Conservation (phyloP, 176 grass and related monocot genomes). For the Cenchrus fungigraminus region DNA sequence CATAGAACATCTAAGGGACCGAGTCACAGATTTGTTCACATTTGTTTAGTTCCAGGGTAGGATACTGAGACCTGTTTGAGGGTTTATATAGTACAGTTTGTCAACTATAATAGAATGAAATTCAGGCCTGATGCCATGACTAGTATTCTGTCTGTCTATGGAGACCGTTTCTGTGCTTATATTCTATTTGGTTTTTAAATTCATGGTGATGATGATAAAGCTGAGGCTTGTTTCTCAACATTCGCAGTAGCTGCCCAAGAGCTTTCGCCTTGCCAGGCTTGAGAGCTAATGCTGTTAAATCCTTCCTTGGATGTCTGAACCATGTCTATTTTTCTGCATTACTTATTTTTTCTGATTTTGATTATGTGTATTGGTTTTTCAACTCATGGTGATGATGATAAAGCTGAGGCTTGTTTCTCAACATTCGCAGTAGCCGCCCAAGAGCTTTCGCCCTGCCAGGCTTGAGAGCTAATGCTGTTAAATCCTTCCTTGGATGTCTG, state of each 20-base stretch:
- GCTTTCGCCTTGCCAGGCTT: conserved; percentile 64
- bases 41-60: conserved; percentile 28
- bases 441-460: conserved; percentile 65
- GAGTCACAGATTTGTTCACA: conserved; percentile 22
- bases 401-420: conserved; percentile 46
- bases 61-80: conserved; percentile 54
- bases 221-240: conserved; percentile 70
- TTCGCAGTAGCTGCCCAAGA: conserved; percentile 65
- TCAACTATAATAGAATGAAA: background rate
- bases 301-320: conserved; percentile 74
- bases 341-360: background rate
- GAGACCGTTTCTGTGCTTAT: conserved; percentile 72
- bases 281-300: conserved; percentile 61
- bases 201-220: conserved; percentile 38
- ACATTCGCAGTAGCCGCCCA: conserved; percentile 68
- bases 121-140: conserved; percentile 64
- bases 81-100: background rate
- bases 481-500: conserved; percentile 74
- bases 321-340: background rate
- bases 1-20: conserved; percentile 69
- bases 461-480: conserved; percentile 66
- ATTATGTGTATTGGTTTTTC: no score
- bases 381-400: no score
- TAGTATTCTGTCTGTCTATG: conserved; percentile 51
- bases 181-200: background rate